Evolutionary conservation across 768 basidiomycete species (phyloP).

Genomic region (Boletus sensibilis): DNA sequence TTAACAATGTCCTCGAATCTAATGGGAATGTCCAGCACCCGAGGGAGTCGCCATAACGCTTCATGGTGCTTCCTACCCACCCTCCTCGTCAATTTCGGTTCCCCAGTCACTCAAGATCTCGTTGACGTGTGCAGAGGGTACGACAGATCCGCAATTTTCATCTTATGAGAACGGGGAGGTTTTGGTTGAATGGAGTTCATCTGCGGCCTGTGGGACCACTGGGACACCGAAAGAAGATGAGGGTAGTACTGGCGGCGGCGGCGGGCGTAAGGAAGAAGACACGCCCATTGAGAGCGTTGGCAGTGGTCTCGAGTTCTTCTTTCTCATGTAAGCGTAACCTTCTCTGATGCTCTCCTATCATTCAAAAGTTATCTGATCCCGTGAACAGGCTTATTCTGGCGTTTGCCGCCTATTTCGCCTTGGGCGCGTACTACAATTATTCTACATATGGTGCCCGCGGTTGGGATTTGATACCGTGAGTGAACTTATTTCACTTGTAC

Average conservation of each 20-base stretch:
- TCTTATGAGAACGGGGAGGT: slow-evolving; percentile 59
- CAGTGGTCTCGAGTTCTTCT: slow-evolving; percentile 86
- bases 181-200: slow-evolving; percentile 59
- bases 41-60: slow-evolving; percentile 57
- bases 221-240: slow-evolving; percentile 29
- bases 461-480: slow-evolving; percentile 80
- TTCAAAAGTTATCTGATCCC: slow-evolving; percentile 34
- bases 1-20: not conserved
- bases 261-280: slow-evolving; percentile 18
- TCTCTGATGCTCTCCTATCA: slow-evolving; percentile 2
- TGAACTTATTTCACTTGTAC: slow-evolving; percentile 17
- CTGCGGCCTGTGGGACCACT: slow-evolving; percentile 53
- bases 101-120: slow-evolving; percentile 62
- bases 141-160: slow-evolving; percentile 49
- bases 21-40: slow-evolving; percentile 40
- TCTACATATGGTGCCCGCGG: slow-evolving; percentile 84
- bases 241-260: slow-evolving; percentile 16
- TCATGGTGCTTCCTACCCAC: slow-evolving; percentile 61
- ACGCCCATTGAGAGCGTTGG: slow-evolving; percentile 47
- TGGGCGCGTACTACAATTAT: slow-evolving; percentile 89
- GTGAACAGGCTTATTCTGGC: slow-evolving; percentile 50
- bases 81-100: slow-evolving; percentile 40
- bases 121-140: slow-evolving; percentile 51
- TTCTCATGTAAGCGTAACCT: slow-evolving; percentile 65
- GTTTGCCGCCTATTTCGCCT: slow-evolving; percentile 64